Conservation (phyloP, 108 stramenopile species). For the Cylindrotheca closterium region DNA sequence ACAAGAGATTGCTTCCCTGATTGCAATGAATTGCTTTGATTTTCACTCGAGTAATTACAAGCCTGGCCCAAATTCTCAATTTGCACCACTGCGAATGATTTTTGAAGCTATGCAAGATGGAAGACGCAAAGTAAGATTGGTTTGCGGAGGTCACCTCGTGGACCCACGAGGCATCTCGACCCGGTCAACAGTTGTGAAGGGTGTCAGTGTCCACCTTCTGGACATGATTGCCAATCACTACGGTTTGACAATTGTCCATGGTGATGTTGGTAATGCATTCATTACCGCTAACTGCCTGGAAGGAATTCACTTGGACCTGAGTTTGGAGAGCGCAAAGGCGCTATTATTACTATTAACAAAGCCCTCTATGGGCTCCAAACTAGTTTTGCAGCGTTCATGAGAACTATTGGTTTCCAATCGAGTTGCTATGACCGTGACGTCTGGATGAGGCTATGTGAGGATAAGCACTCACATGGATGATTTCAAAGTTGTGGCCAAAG, state of each 20-base stretch:
- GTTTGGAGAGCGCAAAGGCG: conserved; percentile 28
- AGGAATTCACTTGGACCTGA: conserved; percentile 16
- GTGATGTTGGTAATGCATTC: conserved; percentile 41
- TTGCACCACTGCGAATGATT: too few relatives aligned
- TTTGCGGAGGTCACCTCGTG: too few relatives aligned
- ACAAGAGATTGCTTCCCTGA: too few relatives aligned
- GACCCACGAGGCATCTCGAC: too few relatives aligned
- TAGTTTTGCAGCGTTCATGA: conserved; percentile 12
- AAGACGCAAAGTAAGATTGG: conserved; percentile 33
- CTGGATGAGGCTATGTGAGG: too few relatives aligned
- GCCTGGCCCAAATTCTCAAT: conserved; percentile 11
- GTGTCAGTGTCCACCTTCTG: conserved; percentile 29
- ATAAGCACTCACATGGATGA: conserved; percentile 32
- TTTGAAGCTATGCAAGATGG: conserved; percentile 14
- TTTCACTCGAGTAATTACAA: too few relatives aligned
- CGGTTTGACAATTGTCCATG: conserved; percentile 11
- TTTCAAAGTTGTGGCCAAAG: conserved; percentile 15
- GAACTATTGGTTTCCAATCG: conserved; percentile 8
- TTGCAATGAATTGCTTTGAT: too few relatives aligned
- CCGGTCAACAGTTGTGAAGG: conserved; percentile 30
- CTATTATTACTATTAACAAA: conserved; percentile 31
- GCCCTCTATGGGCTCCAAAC: neutral
- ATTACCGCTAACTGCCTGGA: too few relatives aligned
- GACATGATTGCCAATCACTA: conserved; percentile 32
- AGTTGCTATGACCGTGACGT: conserved; percentile 15